Conservation (phyloP, 495 filamentous ascomycete genomes). For the Niebla homalea region DNA sequence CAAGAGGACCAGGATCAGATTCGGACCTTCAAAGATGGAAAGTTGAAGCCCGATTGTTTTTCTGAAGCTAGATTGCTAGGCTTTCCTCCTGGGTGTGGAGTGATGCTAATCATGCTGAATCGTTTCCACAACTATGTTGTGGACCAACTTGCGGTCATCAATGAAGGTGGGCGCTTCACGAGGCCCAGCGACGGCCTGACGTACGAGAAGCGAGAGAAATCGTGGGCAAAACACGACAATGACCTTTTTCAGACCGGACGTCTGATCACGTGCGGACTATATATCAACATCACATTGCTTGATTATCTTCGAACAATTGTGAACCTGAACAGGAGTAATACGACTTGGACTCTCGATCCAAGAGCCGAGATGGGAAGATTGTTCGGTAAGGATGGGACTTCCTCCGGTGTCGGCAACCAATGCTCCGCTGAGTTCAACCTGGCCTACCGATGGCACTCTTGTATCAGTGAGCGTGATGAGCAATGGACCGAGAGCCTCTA, state of each 20-base stretch:
- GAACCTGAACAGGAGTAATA: constrained; percentile 63
- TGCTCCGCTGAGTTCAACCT: constrained; percentile 62
- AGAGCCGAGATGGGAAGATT: constrained; percentile 38
- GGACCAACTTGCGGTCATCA: constrained; percentile 52
- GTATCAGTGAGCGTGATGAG: constrained; percentile 48
- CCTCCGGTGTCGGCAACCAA: constrained; percentile 54
- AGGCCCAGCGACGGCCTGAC: constrained; percentile 37
- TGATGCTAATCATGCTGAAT: constrained; percentile 44
- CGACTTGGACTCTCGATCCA: constrained; percentile 65
- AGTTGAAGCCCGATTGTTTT: constrained; percentile 45
- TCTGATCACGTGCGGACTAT: constrained; percentile 66
- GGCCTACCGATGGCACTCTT: constrained; percentile 60
- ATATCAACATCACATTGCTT: constrained; percentile 70
- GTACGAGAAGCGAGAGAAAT: constrained; percentile 39
- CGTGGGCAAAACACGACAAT: constrained; percentile 62
- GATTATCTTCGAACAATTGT: constrained; percentile 80
- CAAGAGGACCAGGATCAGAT: constrained; percentile 43
- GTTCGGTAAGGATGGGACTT: constrained; percentile 41
- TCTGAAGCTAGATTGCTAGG: constrained; percentile 41
- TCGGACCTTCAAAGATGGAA: constrained; percentile 43
- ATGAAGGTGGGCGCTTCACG: constrained; percentile 57
- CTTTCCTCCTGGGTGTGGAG: constrained; percentile 43
- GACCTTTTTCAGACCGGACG: constrained; percentile 76
- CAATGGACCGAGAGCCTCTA: constrained; percentile 52
- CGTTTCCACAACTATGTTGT: constrained; percentile 72